A percentile compares a stretch with the other conserved stretches of the same genome.
These are phyloP conservation scores for Cynara cardunculus DNA, from an alignment of 129 eudicot species.

Conservation along the genomic window DNA sequence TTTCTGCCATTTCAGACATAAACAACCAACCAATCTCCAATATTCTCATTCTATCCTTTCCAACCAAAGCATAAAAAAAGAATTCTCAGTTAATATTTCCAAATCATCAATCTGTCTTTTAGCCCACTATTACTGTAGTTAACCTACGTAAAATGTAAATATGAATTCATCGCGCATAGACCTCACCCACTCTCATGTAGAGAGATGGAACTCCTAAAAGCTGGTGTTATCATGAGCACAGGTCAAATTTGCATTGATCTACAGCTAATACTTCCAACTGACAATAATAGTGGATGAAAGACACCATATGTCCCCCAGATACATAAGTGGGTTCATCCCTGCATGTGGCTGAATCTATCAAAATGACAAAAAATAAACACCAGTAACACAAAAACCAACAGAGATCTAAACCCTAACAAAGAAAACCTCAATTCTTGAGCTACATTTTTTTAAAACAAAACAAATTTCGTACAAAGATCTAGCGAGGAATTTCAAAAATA, in stretches of 20 bases:
- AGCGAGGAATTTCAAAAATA: constrained; percentile 2
- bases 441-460: background rate
- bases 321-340: background rate
- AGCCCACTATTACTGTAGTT: background rate
- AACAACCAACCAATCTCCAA: background rate
- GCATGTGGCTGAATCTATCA: constrained; percentile 10
- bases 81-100: background rate
- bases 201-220: constrained; percentile 5
- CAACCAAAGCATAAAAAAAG: background rate
- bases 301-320: background rate
- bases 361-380: background rate
- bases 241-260: background rate
- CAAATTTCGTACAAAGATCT: constrained; percentile 25
- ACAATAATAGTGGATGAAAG: background rate
- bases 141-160: background rate
- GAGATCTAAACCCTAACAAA: constrained; percentile 42
- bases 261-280: constrained; percentile 1
- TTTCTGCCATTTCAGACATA: constrained; percentile 2
- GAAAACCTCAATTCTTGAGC: constrained; percentile 19
- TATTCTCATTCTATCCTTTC: constrained; percentile 3
- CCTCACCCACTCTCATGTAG: background rate
- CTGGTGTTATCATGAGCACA: background rate
- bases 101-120: background rate
- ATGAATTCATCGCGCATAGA: background rate
- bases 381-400: background rate